Evolutionary conservation across 2,329 filamentous ascomycete genomes (phyloP).

Genomic region (Cercospora canescens): DNA sequence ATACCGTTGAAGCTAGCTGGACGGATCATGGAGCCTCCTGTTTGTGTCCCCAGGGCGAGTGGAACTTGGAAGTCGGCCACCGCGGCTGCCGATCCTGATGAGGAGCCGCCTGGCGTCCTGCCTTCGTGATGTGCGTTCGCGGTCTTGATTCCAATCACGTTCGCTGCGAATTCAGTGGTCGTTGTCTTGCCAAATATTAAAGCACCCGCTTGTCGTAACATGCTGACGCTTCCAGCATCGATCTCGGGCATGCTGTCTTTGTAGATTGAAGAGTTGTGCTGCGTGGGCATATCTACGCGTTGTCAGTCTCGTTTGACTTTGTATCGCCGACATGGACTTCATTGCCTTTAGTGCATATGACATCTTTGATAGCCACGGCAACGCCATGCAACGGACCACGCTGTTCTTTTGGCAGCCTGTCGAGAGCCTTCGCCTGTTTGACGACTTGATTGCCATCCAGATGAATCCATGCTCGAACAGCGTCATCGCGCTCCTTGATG

Average conservation of each 20-base stretch:
- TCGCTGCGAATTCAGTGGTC: constrained; percentile 66
- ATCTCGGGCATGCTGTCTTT: constrained; percentile 44
- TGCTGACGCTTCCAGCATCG: constrained; percentile 55
- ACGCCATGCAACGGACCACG: constrained; percentile 60
- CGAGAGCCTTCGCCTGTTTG: constrained; percentile 51
- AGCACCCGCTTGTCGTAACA: constrained; percentile 57
- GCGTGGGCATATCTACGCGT: constrained; percentile 56
- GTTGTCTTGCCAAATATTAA: constrained; percentile 61
- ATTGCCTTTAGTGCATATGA: constrained; percentile 57
- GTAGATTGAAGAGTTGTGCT: constrained; percentile 59
- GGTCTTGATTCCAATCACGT: constrained; percentile 52
- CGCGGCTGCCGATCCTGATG: constrained; percentile 65
- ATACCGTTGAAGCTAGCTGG: constrained; percentile 66
- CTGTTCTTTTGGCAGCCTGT: constrained; percentile 48
- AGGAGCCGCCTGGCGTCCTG: constrained; percentile 66
- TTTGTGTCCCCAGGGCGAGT: constrained; percentile 64
- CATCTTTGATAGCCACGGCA: constrained; percentile 61
- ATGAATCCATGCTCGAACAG: constrained; percentile 55
- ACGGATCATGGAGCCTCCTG: constrained; percentile 63
- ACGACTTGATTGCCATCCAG: constrained; percentile 51
- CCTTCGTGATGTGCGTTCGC: constrained; percentile 56
- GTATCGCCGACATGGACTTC: background rate
- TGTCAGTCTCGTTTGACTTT: background rate
- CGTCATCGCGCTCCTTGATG: constrained; percentile 47
- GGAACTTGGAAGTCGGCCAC: constrained; percentile 66